These are phyloP conservation scores for Inga laurina DNA, from an alignment of 306 rosid species.

Conservation along the genomic window DNA sequence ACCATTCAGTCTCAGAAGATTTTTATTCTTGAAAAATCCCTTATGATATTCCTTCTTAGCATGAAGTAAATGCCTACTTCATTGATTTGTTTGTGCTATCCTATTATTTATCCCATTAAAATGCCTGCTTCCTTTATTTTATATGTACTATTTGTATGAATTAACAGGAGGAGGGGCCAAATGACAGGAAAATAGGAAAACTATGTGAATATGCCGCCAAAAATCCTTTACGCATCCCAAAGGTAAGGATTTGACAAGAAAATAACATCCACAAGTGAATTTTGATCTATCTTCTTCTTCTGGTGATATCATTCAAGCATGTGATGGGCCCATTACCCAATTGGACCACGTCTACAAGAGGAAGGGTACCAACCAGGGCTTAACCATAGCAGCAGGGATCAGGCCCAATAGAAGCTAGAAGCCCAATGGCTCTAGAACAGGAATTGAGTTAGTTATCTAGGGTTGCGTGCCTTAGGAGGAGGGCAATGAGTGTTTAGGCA, in stretches of 20 bases:
- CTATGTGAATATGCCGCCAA: conserved; percentile 86
- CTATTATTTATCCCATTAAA: not conserved
- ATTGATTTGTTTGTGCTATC: conserved; percentile 16
- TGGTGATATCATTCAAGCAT: not conserved
- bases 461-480: too few relatives aligned
- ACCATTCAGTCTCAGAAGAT: not conserved
- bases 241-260: conserved; percentile 47
- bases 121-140: conserved; percentile 18
- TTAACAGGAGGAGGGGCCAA: conserved; percentile 84
- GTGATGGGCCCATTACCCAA: too few relatives aligned
- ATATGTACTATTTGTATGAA: conserved; percentile 22
- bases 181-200: conserved; percentile 89
- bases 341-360: too few relatives aligned
- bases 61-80: not conserved
- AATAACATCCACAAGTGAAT: not conserved
- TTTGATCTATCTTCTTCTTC: not conserved
- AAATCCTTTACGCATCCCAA: conserved; percentile 96
- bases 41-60: conserved; percentile 2
- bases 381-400: too few relatives aligned
- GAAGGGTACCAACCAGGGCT: too few relatives aligned
- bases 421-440: too few relatives aligned
- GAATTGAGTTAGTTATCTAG: too few relatives aligned
- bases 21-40: conserved; percentile 15
- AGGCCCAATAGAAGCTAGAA: too few relatives aligned
- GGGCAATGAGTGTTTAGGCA: too few relatives aligned